These are phyloP conservation scores for Calonectria ilicicola DNA, from an alignment of 2,329 filamentous ascomycete genomes.

Conservation along the genomic window DNA sequence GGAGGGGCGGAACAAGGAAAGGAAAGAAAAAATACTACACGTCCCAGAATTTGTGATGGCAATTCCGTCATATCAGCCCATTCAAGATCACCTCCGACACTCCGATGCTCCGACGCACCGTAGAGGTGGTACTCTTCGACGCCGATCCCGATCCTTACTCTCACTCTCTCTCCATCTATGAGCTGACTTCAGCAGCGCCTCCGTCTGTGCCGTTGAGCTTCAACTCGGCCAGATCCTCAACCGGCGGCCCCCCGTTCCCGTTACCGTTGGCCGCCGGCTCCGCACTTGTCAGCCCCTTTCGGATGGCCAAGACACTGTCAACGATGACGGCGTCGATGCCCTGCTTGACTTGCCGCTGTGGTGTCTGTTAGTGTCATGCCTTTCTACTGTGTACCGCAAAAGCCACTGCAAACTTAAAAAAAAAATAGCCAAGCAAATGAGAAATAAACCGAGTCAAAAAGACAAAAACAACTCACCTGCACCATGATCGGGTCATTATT, in stretches of 20 bases:
- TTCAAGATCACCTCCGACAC: neutral
- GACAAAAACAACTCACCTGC: conserved; percentile 69
- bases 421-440: neutral
- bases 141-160: conserved; percentile 18
- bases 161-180: neutral
- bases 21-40: neutral
- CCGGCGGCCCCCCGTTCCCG: conserved; percentile 16
- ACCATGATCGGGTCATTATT: conserved; percentile 92
- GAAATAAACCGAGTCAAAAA: neutral
- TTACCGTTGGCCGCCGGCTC: conserved; percentile 36
- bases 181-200: neutral
- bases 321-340: conserved; percentile 99
- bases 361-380: conserved; percentile 19
- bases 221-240: conserved; percentile 37
- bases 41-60: neutral
- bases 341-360: conserved; percentile 87
- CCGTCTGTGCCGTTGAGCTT: conserved; percentile 32
- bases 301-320: conserved; percentile 91
- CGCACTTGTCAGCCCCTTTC: conserved; percentile 80
- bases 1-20: neutral
- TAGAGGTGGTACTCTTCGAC: neutral
- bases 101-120: neutral
- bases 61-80: neutral
- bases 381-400: neutral
- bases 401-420: neutral